Percentiles rank a stretch among this genome's conserved stretches.
Evolutionary conservation across 495 filamentous ascomycete genomes (phyloP).

Genomic region (Elasticomyces elasticus): DNA sequence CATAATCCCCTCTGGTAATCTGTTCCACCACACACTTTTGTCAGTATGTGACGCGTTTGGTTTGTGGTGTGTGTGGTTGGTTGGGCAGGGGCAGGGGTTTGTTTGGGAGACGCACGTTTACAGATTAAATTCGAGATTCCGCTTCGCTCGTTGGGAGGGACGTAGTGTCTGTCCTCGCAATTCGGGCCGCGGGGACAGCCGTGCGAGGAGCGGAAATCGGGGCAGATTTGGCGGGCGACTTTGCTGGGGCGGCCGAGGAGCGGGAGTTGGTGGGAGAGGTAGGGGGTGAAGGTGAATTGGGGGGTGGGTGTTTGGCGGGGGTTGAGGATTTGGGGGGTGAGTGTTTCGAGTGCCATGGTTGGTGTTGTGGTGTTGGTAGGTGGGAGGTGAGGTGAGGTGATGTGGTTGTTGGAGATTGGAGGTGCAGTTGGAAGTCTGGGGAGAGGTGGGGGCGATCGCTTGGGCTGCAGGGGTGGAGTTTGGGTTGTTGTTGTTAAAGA

Average conservation of each 20-base stretch:
- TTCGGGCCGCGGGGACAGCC: slow-evolving; percentile 67
- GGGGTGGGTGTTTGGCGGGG: slow-evolving; percentile 18
- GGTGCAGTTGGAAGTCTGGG: too few species aligned
- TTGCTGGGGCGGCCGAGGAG: slow-evolving; percentile 51
- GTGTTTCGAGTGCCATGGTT: neutral
- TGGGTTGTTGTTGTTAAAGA: too few species aligned
- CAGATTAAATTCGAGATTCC: slow-evolving; percentile 52
- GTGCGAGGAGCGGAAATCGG: slow-evolving; percentile 63
- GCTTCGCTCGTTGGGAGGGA: slow-evolving; percentile 22
- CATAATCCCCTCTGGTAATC: slow-evolving; percentile 92
- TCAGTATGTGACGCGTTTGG: neutral
- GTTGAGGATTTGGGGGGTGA: slow-evolving; percentile 23
- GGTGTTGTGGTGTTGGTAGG: slow-evolving; percentile 5
- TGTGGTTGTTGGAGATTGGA: neutral
- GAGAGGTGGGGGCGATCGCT: too few species aligned
- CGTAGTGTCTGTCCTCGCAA: slow-evolving; percentile 51
- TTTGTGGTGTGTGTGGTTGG: neutral
- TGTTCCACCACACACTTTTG: neutral
- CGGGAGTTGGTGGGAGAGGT: slow-evolving; percentile 46
- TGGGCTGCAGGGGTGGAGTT: too few species aligned
- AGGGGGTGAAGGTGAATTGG: slow-evolving; percentile 34
- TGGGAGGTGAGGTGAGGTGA: neutral
- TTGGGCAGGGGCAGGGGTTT: neutral
- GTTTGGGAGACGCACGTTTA: slow-evolving; percentile 58
- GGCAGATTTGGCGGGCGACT: slow-evolving; percentile 58